Conservation (phyloP, 164 flowering plant species). For the Cinnamomum micranthum region DNA sequence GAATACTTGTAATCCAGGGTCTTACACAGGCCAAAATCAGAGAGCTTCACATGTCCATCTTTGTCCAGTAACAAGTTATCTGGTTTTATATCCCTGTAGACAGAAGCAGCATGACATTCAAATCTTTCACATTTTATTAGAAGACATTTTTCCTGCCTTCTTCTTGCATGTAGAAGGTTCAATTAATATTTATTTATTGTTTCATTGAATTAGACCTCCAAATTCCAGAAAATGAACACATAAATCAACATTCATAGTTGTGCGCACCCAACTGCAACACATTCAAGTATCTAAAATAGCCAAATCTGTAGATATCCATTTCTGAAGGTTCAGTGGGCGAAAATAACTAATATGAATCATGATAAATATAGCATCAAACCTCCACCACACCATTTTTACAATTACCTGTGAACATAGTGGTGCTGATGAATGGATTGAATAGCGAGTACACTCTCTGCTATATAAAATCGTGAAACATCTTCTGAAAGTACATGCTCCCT, state of each 20-base stretch:
- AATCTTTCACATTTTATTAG: not conserved
- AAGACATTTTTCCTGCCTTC: not conserved
- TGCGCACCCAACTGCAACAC: not conserved
- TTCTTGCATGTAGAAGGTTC: not conserved
- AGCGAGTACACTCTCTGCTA: slow-evolving; percentile 86
- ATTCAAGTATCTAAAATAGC: not conserved
- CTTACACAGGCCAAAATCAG: slow-evolving; percentile 95
- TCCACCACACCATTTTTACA: not conserved
- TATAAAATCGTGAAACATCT: slow-evolving; percentile 81
- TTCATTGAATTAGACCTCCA: no score
- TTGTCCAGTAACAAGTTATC: slow-evolving; percentile 87
- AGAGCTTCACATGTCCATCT: slow-evolving; percentile 93
- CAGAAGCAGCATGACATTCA: slow-evolving; percentile 14
- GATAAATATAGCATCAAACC: not conserved
- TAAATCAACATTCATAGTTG: not conserved
- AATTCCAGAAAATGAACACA: not conserved
- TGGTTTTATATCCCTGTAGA: slow-evolving; percentile 87
- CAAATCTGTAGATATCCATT: not conserved
- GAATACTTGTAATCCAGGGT: slow-evolving; percentile 80
- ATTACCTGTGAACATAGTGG: slow-evolving; percentile 80
- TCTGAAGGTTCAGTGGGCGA: not conserved
- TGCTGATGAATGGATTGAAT: slow-evolving; percentile 85
- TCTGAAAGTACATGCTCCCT: slow-evolving; percentile 81
- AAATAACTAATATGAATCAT: not conserved
- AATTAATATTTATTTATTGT: no score